Evolutionary conservation across 495 filamentous ascomycete species (phyloP).

Genomic region (Terfezia boudieri): DNA sequence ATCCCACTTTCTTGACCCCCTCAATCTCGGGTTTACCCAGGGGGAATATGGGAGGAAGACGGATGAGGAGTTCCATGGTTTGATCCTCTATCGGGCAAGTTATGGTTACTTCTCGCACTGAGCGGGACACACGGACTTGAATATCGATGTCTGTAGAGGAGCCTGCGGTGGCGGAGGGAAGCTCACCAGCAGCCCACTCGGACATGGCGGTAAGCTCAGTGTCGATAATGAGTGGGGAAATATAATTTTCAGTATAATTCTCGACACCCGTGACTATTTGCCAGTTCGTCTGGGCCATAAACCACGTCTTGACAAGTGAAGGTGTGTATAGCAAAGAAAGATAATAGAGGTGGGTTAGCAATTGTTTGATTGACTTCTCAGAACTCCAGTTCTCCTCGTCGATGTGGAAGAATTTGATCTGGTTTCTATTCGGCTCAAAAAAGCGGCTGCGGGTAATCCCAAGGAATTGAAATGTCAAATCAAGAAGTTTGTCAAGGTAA

Average conservation of each 20-base stretch:
- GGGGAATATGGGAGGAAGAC: constrained; percentile 59
- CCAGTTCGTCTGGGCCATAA: constrained; percentile 38
- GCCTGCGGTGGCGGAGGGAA: constrained; percentile 32
- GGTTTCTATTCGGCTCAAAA: constrained; percentile 41
- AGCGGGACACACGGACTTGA: constrained; percentile 43
- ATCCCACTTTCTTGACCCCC: constrained; percentile 57
- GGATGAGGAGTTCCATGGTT: constrained; percentile 51
- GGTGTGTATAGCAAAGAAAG: constrained; percentile 52
- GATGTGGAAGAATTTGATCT: constrained; percentile 45
- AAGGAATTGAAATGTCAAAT: constrained; percentile 64
- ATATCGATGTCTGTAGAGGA: constrained; percentile 53
- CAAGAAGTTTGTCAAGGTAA: constrained; percentile 43
- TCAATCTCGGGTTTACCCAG: constrained; percentile 54
- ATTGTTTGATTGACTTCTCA: constrained; percentile 53
- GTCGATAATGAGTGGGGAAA: constrained; percentile 58
- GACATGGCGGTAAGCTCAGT: constrained; percentile 47
- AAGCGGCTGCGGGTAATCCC: constrained; percentile 45
- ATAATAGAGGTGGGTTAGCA: constrained; percentile 72
- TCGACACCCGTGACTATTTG: constrained; percentile 53
- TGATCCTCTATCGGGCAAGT: constrained; percentile 76
- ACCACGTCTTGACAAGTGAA: constrained; percentile 68
- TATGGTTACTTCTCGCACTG: constrained; percentile 51
- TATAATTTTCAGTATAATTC: constrained; percentile 59
- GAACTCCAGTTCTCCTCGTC: constrained; percentile 32
- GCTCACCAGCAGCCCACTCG: constrained; percentile 42